Conservation (phyloP, 2,329 filamentous ascomycete genomes). For the Sporothrix variecibatus region DNA sequence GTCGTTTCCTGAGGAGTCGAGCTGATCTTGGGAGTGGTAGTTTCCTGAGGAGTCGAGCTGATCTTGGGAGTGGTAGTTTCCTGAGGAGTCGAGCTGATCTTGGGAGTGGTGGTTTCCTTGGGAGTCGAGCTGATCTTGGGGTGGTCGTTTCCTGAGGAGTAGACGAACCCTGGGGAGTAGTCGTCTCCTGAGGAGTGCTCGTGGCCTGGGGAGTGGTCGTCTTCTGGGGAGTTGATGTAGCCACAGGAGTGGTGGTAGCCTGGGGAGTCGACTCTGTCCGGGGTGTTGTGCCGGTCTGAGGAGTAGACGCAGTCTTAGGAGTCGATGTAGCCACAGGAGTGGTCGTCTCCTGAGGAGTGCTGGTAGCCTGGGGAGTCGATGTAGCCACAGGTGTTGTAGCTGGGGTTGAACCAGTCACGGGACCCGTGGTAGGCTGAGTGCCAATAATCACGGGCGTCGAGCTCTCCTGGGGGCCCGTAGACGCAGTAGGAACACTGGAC, state of each 20-base stretch:
- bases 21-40: not conserved
- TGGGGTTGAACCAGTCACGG: not conserved
- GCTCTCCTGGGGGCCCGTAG: not conserved
- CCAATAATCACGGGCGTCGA: not conserved
- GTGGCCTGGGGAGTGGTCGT: not conserved
- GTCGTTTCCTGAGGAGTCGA: not conserved
- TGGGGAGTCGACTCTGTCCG: not conserved
- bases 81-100: too few species aligned
- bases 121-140: not conserved
- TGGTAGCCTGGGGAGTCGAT: not conserved
- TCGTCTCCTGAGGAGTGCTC: not conserved
- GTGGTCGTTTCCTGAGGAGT: not conserved
- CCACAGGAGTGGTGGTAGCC: not conserved
- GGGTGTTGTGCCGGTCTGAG: not conserved
- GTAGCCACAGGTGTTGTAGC: too few species aligned
- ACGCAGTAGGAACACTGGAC: not conserved
- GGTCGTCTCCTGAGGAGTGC: not conserved
- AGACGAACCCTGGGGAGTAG: not conserved
- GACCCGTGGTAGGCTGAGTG: not conserved
- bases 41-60: too few species aligned
- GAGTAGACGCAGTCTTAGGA: not conserved
- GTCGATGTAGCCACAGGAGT: too few species aligned
- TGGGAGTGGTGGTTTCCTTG: not conserved
- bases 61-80: too few species aligned
- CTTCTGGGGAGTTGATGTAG: not conserved